Evolutionary conservation across 352 stramenopile genomes (phyloP).

Genomic region (Phytophthora cryptogea): DNA sequence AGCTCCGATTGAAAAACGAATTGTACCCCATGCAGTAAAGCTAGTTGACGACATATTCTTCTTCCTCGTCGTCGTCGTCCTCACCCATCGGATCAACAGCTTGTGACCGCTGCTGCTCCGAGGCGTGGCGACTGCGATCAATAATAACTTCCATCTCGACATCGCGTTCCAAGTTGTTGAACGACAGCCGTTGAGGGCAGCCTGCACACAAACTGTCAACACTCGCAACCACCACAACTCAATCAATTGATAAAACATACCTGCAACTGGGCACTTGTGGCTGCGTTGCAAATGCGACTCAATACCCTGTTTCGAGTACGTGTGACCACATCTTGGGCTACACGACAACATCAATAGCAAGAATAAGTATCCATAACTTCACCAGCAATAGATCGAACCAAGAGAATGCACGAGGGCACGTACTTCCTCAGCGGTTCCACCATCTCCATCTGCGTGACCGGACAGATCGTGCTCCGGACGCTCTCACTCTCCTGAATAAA

Average conservation of each 20-base stretch:
- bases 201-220: constrained; percentile 37
- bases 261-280: constrained; percentile 79
- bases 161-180: constrained; percentile 73
- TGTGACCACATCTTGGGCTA: constrained; percentile 75
- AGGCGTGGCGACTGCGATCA: constrained; percentile 43
- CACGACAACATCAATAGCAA: constrained; percentile 13
- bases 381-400: not conserved
- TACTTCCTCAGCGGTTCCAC: constrained; percentile 79
- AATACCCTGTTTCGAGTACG: constrained; percentile 84
- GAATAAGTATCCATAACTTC: constrained; percentile 1
- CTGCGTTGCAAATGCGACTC: constrained; percentile 68
- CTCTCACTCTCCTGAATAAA: constrained; percentile 85
- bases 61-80: constrained; percentile 62
- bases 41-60: constrained; percentile 82
- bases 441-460: constrained; percentile 85
- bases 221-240: not conserved
- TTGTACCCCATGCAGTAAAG: not conserved
- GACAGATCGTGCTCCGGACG: constrained; percentile 69
- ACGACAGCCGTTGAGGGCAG: constrained; percentile 64
- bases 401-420: not conserved
- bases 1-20: not conserved
- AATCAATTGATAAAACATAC: constrained; percentile 29
- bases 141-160: constrained; percentile 89
- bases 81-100: constrained; percentile 29
- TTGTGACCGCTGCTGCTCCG: constrained; percentile 47